Base-by-base conservation (phyloP, 106 monocot species). In the Hemerocallis citrina region DNA sequence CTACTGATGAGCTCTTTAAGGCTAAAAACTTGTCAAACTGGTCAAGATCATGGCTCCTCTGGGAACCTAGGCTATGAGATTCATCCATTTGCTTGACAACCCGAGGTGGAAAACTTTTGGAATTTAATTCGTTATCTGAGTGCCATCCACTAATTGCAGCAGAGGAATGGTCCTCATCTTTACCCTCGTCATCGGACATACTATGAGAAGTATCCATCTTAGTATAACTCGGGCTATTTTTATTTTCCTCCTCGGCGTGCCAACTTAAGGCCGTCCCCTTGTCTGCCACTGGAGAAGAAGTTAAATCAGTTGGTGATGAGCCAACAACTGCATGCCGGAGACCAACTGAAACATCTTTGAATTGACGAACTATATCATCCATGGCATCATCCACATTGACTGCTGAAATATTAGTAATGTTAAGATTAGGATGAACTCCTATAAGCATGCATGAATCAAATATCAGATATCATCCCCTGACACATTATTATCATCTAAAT, bases 361-460 rank as follows among this genome's bases (percentile, higher is more conserved):
- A 92, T 52, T 98, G 98, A 19, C 98, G 98, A 62, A 92, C 87
- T 48, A 98, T 92, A 59, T 98, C 98, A 74, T 92, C 92, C 98
- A 98, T 85, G 19, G 88, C 98, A 80, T 92, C 98, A 66, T 98
- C 98, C 58, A 98, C 84, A 73, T 98, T 98, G 21, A 98, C 98
- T 98, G 79, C 80, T 46, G 7, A 29, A 80, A 72, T 29, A 25
- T 30, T 7, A 62, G 43, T 21, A 62, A 3, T 27, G n/a, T 17
- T 38, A 29, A 17, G 10, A 16, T 16, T 55, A 13, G 1, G n/a
- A 57, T 21, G 36, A 57, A 36, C 9, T 11, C 34, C 21, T 36
- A 27, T 6, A 35, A 57, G 76, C 47, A n/a, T n/a, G 4, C 3
- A 57, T 34, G 15, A 54, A 31, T 54, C 31, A 32, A 31, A 29